Evolutionary conservation across 1,284 basidiomycete genomes (phyloP).

Genomic region (Ceraceosorus guamensis): DNA sequence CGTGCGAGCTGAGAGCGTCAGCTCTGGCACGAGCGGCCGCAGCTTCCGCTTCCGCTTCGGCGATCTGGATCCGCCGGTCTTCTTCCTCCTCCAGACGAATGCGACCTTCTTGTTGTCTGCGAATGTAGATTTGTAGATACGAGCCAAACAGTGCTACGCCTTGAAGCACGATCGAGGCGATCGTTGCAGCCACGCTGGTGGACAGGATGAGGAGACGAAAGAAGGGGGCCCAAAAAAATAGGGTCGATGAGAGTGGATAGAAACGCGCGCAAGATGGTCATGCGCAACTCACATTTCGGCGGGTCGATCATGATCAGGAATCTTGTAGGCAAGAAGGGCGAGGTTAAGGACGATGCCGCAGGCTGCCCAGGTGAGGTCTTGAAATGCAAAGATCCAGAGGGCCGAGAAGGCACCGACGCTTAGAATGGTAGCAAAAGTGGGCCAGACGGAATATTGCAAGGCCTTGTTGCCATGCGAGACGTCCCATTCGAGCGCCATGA

Average conservation of each 20-base stretch:
- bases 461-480: constrained; percentile 14
- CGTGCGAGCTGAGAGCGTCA: no score
- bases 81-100: neutral
- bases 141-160: neutral
- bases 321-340: constrained; percentile 16
- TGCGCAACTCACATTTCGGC: neutral
- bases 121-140: neutral
- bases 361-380: constrained; percentile 32
- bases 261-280: neutral
- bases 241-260: no score
- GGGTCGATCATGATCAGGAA: neutral
- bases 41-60: neutral
- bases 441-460: constrained; percentile 26
- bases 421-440: constrained; percentile 26
- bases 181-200: neutral
- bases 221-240: no score
- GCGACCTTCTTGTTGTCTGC: neutral
- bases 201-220: no score
- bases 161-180: neutral
- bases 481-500: constrained; percentile 53
- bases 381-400: constrained; percentile 39
- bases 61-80: neutral
- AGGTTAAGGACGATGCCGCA: constrained; percentile 33
- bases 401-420: constrained; percentile 25
- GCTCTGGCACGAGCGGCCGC: no score